phyloP scores from a whole-genome alignment of 306 rosid species.

The Lathyrus aphaca region DNA sequence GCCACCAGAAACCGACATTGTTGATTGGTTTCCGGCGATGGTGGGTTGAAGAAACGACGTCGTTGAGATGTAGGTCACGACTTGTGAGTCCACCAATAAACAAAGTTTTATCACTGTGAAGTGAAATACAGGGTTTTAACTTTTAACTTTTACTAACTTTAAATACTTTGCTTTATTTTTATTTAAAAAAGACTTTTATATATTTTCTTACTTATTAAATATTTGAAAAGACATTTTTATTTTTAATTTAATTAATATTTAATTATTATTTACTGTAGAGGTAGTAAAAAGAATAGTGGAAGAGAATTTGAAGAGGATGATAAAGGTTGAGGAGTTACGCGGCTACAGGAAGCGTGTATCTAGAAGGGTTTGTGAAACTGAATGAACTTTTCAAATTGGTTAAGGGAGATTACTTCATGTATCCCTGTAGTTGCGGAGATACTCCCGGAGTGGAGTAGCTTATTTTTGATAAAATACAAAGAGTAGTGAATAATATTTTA shows the following conservation, averaged over 20 bases:
- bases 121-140: background rate
- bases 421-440: background rate
- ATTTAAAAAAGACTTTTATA: no score
- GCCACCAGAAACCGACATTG: constrained; percentile 66
- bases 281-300: background rate
- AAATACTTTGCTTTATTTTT: no score
- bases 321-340: background rate
- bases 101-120: background rate
- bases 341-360: background rate
- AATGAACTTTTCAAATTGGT: background rate
- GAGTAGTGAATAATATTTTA: background rate
- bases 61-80: constrained; percentile 19
- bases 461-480: background rate
- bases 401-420: background rate
- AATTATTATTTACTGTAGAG: no score
- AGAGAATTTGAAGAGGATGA: background rate
- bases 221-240: no score
- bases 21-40: background rate
- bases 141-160: background rate
- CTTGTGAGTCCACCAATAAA: background rate
- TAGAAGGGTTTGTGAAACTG: background rate
- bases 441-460: background rate
- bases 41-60: constrained; percentile 27
- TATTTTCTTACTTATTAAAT: no score
- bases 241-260: no score